Evolutionary conservation across 352 stramenopile species (phyloP).

Genomic region (Phytophthora palmivora): DNA sequence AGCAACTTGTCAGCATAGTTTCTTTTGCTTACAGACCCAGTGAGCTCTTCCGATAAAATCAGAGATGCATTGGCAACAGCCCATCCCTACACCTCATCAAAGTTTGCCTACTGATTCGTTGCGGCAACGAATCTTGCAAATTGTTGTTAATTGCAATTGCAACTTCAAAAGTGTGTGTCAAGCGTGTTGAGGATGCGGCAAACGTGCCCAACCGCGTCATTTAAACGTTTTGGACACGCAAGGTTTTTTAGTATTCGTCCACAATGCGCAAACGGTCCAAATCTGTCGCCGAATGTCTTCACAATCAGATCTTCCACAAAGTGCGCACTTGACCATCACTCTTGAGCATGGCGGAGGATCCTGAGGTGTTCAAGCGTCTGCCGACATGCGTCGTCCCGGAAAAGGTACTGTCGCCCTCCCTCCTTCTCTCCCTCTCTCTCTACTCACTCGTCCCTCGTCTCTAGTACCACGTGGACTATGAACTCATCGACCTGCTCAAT

Average conservation of each 20-base stretch:
- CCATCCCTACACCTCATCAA: no score
- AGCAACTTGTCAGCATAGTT: no score
- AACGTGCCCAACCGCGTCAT: background rate
- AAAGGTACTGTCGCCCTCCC: conserved; percentile 45
- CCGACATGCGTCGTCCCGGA: conserved; percentile 59
- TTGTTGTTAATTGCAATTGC: no score
- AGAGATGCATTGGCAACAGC: no score
- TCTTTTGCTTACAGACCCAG: no score
- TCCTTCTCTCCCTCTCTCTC: background rate
- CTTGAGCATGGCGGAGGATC: conserved; percentile 14
- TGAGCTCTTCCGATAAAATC: no score
- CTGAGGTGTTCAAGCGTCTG: conserved; percentile 63
- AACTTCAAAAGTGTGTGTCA: background rate
- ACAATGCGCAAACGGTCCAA: conserved; percentile 25
- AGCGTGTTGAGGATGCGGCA: conserved; percentile 6
- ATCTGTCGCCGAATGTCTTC: conserved; percentile 7
- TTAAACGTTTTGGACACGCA: conserved; percentile 11
- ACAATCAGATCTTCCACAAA: conserved; percentile 22
- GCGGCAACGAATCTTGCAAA: no score
- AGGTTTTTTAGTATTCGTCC: conserved; percentile 16
- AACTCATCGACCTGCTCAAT: conserved; percentile 79
- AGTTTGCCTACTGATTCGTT: no score
- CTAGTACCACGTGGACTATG: conserved; percentile 81
- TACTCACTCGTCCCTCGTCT: conserved; percentile 6
- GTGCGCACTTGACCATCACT: conserved; percentile 32